Conservation (phyloP, 768 basidiomycete species). For the Boletus fagicola region DNA sequence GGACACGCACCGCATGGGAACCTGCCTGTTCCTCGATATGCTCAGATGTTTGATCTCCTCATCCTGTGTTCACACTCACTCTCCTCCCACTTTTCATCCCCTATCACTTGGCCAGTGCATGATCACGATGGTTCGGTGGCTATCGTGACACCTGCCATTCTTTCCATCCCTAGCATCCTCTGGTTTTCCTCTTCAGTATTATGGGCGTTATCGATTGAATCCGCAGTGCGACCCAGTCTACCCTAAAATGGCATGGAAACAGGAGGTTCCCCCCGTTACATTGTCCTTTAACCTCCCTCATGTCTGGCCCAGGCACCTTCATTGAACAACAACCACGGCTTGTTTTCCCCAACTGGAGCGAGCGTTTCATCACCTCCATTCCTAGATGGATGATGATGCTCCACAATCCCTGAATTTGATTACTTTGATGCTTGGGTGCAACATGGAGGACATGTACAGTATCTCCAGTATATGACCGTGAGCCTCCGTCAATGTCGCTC, state of each 20-base stretch:
- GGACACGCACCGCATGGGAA: slow-evolving; percentile 15
- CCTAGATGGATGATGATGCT: background rate
- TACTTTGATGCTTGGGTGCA: slow-evolving; percentile 9
- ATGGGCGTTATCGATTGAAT: slow-evolving; percentile 17
- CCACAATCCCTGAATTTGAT: slow-evolving; percentile 18
- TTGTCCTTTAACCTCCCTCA: slow-evolving; percentile 4
- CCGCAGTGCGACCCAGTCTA: slow-evolving; percentile 10
- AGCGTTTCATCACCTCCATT: slow-evolving; percentile 14
- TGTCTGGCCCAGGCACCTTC: slow-evolving; percentile 4
- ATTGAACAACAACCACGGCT: slow-evolving; percentile 1
- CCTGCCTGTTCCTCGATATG: slow-evolving; percentile 13
- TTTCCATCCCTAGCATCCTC: slow-evolving; percentile 12
- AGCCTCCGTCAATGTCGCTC: background rate
- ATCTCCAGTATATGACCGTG: slow-evolving; percentile 17
- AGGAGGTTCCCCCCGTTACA: slow-evolving; percentile 8
- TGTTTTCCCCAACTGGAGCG: slow-evolving; percentile 1
- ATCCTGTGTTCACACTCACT: slow-evolving; percentile 3
- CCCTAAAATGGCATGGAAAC: slow-evolving; percentile 24
- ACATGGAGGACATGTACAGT: background rate
- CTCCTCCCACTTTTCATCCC: background rate
- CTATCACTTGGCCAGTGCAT: slow-evolving; percentile 1
- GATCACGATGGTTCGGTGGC: slow-evolving; percentile 1
- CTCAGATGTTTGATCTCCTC: slow-evolving; percentile 13
- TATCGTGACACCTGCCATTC: background rate
- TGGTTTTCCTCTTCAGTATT: slow-evolving; percentile 5